These are phyloP conservation scores for Diaporthe sp. DNA, from an alignment of 2,329 filamentous ascomycete species.

Conservation along the genomic window DNA sequence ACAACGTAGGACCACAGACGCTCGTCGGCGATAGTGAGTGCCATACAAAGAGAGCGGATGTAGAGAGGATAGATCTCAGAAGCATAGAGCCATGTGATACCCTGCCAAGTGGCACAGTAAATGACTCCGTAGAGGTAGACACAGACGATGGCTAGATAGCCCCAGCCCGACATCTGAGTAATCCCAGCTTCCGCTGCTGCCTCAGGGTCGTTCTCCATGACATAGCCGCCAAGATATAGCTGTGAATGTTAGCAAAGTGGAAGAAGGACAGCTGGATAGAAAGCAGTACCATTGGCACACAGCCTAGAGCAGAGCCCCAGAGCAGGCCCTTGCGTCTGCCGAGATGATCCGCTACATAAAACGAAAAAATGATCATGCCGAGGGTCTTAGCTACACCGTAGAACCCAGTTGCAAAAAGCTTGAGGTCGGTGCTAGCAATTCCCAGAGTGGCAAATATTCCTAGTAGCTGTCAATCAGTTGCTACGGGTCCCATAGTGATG, in stretches of 20 bases:
- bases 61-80: constrained; percentile 23
- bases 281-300: background rate
- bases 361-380: constrained; percentile 22
- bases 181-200: background rate
- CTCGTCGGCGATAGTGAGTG: constrained; percentile 20
- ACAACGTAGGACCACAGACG: constrained; percentile 22
- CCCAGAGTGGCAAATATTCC: constrained; percentile 59
- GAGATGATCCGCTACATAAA: constrained; percentile 19
- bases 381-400: constrained; percentile 22
- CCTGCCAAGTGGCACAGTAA: constrained; percentile 24
- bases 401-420: constrained; percentile 24
- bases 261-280: background rate
- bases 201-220: constrained; percentile 19
- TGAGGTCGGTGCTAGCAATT: constrained; percentile 21
- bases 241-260: background rate
- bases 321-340: constrained; percentile 14
- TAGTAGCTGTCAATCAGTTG: too few relatives aligned
- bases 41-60: constrained; percentile 17
- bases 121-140: constrained; percentile 17
- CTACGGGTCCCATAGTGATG: too few relatives aligned
- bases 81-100: constrained; percentile 16
- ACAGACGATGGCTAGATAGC: constrained; percentile 17
- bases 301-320: constrained; percentile 22
- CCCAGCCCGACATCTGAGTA: constrained; percentile 25
- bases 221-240: constrained; percentile 17